Conservation (phyloP, 2,329 filamentous ascomycete genomes). For the Didymella pinodella region DNA sequence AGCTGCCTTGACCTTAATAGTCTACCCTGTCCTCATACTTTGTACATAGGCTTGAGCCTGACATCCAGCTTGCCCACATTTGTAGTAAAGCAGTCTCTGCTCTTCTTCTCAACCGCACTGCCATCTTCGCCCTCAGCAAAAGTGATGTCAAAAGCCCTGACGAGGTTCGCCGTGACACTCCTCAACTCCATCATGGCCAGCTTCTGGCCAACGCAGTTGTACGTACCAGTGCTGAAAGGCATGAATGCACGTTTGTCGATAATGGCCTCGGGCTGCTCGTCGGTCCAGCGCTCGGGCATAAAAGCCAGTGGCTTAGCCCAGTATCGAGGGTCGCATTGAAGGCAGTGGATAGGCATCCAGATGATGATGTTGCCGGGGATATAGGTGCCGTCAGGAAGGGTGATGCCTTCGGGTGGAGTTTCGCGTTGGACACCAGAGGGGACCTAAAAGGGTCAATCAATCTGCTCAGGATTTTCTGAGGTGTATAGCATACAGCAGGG, state of each 20-base stretch:
- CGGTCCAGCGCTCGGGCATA: slow-evolving; percentile 45
- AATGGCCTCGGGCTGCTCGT: slow-evolving; percentile 31
- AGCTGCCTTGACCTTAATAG: background rate
- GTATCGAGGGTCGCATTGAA: slow-evolving; percentile 43
- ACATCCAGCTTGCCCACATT: slow-evolving; percentile 45
- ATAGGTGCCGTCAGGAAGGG: slow-evolving; percentile 39
- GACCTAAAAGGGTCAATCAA: slow-evolving; percentile 31
- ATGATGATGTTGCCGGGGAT: slow-evolving; percentile 43
- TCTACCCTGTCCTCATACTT: background rate
- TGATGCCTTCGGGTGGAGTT: slow-evolving; percentile 45
- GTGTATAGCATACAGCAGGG: slow-evolving; percentile 31
- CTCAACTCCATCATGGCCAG: slow-evolving; percentile 72
- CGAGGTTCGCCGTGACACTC: slow-evolving; percentile 65
- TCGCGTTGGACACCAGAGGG: slow-evolving; percentile 44
- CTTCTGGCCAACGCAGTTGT: slow-evolving; percentile 75
- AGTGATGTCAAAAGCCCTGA: slow-evolving; percentile 67
- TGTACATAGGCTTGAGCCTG: slow-evolving; percentile 18
- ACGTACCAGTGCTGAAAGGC: slow-evolving; percentile 71
- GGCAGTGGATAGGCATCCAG: slow-evolving; percentile 42
- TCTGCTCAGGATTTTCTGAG: background rate
- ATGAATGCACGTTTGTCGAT: slow-evolving; percentile 67
- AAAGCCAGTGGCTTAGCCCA: slow-evolving; percentile 36
- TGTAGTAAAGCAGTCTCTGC: slow-evolving; percentile 41
- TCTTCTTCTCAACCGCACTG: slow-evolving; percentile 29
- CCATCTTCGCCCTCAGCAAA: slow-evolving; percentile 40